Conservation (phyloP, 352 stramenopile genomes). For the Phytopythium mirpurense region DNA sequence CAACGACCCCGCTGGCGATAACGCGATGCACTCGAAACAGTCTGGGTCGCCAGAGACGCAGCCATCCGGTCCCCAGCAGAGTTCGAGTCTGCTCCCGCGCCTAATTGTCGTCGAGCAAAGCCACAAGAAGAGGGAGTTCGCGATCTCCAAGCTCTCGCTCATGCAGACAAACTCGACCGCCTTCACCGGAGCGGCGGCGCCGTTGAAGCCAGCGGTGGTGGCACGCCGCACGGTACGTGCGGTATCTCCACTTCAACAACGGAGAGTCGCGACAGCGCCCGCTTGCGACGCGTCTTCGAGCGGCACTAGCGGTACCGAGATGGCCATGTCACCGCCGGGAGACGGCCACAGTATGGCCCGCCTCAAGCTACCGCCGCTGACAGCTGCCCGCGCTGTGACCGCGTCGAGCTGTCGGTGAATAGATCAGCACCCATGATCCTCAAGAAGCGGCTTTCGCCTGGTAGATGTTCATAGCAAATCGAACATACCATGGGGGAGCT, state of each 20-base stretch:
- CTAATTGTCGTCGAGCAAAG: neutral
- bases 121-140: slow-evolving; percentile 3
- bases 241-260: slow-evolving; percentile 1
- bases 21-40: neutral
- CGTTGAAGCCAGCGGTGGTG: neutral
- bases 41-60: neutral
- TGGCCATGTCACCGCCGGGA: neutral
- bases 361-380: slow-evolving; percentile 5
- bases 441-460: neutral
- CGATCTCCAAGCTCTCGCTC: slow-evolving; percentile 6
- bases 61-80: neutral
- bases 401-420: slow-evolving; percentile 4
- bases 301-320: neutral
- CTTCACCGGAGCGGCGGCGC: neutral
- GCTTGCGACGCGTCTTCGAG: neutral
- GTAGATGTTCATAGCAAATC: neutral
- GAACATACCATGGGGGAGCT: slow-evolving; percentile 1
- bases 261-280: neutral
- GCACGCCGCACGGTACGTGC: neutral
- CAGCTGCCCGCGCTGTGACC: neutral
- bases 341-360: neutral
- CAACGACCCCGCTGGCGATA: neutral
- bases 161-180: neutral
- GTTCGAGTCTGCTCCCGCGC: neutral
- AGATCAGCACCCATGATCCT: neutral